Percentiles rank a stretch among this genome's conserved stretches.
phyloP scores from a whole-genome alignment of 805 yeast genomes.

The Tetrapisispora iriomotensis region DNA sequence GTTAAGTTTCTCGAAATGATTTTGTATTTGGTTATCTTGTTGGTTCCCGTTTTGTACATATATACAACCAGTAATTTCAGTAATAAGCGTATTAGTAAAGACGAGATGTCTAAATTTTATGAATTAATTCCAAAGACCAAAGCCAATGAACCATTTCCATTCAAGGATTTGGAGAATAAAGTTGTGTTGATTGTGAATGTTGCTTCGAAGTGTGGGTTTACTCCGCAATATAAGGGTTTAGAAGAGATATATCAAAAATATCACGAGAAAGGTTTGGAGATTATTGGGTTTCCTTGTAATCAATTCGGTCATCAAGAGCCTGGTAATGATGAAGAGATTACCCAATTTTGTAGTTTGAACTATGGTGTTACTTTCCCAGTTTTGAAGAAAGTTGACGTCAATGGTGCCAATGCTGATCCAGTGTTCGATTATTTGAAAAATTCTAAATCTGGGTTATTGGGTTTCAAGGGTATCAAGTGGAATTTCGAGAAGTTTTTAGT shows the following conservation, averaged over 20 bases:
- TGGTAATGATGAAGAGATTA: constrained; percentile 57
- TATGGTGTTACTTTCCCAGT: constrained; percentile 91
- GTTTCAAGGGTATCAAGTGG: constrained; percentile 70
- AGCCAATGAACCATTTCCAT: constrained; percentile 48
- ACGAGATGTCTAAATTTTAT: constrained; percentile 44
- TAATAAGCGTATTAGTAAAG: neutral
- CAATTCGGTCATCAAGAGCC: constrained; percentile 83
- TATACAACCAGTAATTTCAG: neutral
- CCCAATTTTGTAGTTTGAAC: constrained; percentile 60
- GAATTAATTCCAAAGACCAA: constrained; percentile 52
- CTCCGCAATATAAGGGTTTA: constrained; percentile 68
- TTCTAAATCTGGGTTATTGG: constrained; percentile 47
- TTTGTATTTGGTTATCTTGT: neutral
- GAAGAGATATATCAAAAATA: constrained; percentile 60
- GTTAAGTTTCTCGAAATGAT: neutral
- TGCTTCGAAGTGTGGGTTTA: constrained; percentile 77
- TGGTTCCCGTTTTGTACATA: neutral
- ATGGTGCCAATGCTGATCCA: constrained; percentile 71
- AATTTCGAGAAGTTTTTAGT: constrained; percentile 67
- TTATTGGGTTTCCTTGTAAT: constrained; percentile 85
- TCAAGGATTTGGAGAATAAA: constrained; percentile 59
- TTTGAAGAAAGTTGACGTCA: constrained; percentile 77
- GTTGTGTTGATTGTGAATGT: constrained; percentile 80
- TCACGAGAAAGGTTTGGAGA: constrained; percentile 49
- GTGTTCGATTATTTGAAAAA: constrained; percentile 71